Evolutionary conservation across 208 protist genomes (phyloP), one percentile per base, ranked within the genome.

Genomic region (Crithidia expoeki): DNA sequence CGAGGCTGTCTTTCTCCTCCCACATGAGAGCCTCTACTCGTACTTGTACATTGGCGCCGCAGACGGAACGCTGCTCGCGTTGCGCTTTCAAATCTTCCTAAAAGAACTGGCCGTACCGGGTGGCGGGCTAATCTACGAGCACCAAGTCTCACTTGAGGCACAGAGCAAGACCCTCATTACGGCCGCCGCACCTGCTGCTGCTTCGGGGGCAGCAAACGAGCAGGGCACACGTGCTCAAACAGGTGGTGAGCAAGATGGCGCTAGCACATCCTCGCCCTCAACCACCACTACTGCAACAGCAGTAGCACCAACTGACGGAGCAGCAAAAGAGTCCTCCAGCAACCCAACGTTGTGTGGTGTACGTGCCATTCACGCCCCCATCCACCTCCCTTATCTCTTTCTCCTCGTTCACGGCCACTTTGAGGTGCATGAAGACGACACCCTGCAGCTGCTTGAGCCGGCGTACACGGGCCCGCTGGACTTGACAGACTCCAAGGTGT

Each of bases 41-140:
- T 70, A 81, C 33, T 53, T 85, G 5, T 83, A 76, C 32, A 55
- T 82, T 34, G 76, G 79, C 17, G 65, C 68, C 4, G 53, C 50
- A 0, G 62, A 83, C 44, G 63, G 71, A 52, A 80, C 55, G 0
- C 52, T 89, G 21, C 53, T 79, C 25, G 66, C 74, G n/a, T 67
- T 76, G 19, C 75, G 70, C 36, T 63, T 77, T 50, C 47, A 72
- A 16, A 38, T 76, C 27, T 36, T 65, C 19, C 50, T 71, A 19
- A 42, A 50, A 16, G 67, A 60, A 28, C 16, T 53, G n/a, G 14
- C 47, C 16, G 44, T 61, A 0, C 38, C 38, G 9, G 67, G 57
- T 14, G 44, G 50, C 25, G 40, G 40, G 7, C 52, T 25, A 4
- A 50, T 56, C 1, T 61, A 53, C 25, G 67, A 72, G 67, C 68